Base-by-base conservation (phyloP, 1,284 basidiomycete genomes). In the Laetiporus sulphureus region DNA sequence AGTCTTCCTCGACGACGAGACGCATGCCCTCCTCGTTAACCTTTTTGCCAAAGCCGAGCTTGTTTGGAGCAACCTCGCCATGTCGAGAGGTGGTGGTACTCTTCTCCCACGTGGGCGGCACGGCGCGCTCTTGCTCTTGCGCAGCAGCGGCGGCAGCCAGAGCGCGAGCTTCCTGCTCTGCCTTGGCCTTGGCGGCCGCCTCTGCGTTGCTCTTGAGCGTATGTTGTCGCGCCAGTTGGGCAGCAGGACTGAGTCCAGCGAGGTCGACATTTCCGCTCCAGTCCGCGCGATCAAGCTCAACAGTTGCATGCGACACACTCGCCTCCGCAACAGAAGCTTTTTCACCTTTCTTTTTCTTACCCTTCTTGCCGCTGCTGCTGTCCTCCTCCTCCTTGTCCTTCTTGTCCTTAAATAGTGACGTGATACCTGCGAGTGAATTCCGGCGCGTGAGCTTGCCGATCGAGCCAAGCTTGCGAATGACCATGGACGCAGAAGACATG, bases 381-480 rank as follows among this genome's bases (percentile, higher is more conserved):
- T 71, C 66, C 32, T 80, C 75, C 60, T 75, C 67, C 11, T 77
- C 73, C 56, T 77, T 75, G 46, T 76, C 73, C 64, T 86, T 82
- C 67, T 94, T 93, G 62, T 93, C 88, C 66, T 94, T 95, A 75
- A 94, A 94, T 44, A 96, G 72, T 38, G 86, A 89, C n/a, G 91
- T 93, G 57, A 96, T 91, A 32, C 91, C 90, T 45, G 89, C 89
- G 38, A 96, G 69, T 38, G 88, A 91, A 61, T 94, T 94, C 32
- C 91, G 75, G 42, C 91, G 71, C 5, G 91, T 91, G n/a, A 96
- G 73, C 65, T 89, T 91, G 35, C 92, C 91, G 62, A 97, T 83
- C 41, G 84, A 85, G 22, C 95, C 94, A 39, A 99, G 82, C 68
- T 96, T 98, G 54, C 95, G 82, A 56, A 99, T 95, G 82, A 99